Base-by-base conservation (phyloP, 2,329 filamentous ascomycete species). In the Phymatotrichopsis omnivora region DNA sequence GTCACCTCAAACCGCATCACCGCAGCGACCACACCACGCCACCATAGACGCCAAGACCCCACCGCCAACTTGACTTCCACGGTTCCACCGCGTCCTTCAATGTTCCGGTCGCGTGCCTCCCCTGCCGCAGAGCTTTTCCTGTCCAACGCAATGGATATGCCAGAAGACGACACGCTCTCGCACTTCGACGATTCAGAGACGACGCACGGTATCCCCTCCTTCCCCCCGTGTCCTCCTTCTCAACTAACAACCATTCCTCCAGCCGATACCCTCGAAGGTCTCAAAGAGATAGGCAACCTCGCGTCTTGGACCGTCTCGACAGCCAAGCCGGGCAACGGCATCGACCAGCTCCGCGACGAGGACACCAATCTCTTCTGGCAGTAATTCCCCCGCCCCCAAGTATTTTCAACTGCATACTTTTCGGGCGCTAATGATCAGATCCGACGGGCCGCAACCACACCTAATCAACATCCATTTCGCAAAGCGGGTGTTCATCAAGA, bases 261-360 rank as follows among this genome's bases (percentile, higher is more conserved):
- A 4, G 14, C 24, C 12, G n/a, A 20, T 7, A 22, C 40, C 19
- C 30, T 55, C n/a, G 44, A 42, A 14, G 70, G 78, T 32, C 68
- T 89, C 51, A 87, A 86, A 62, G 85, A 91, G 61, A 89, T 91
- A 61, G 85, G 81, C 57, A 86, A 85, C 52, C 71, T 91, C 16
- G 84, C 82, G 24, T 82, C 79, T 54, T 89, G 85, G 70, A 87
- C 82, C 8, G 83, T 89, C 56, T 85, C 80, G 61, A 84, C 77
- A 59, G 78, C 78, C 59, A 91, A 91, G 64, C 82, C 82, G 1
- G 83, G 83, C 29, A 85, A 81, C 56, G 82, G 82, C 2, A 78
- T 89, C 11, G 76, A 79, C 20, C 82, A 85, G 59, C 73, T 91
- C 16, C 75, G 83, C 24, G 78, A 75, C 51, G 81, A 86, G 12